Conservation (phyloP, 2,329 filamentous ascomycete species). For the Claviceps monticola region DNA sequence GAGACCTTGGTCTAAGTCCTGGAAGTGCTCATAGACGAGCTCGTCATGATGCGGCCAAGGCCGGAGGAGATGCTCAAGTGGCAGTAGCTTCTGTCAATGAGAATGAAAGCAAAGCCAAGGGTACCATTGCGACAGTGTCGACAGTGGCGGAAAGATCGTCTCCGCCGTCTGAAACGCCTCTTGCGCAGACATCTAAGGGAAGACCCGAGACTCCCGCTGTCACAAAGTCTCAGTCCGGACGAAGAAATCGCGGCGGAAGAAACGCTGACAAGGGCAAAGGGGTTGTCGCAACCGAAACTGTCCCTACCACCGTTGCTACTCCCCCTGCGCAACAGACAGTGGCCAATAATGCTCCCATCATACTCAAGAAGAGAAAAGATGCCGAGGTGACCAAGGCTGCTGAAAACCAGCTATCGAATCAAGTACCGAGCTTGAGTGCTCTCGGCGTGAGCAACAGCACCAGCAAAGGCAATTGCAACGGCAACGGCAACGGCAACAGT, state of each 20-base stretch:
- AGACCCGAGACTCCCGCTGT: slow-evolving; percentile 10
- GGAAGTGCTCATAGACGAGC: slow-evolving; percentile 48
- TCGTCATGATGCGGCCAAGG: slow-evolving; percentile 43
- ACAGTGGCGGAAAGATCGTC: not conserved
- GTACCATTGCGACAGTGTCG: slow-evolving; percentile 9
- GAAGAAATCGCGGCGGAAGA: slow-evolving; percentile 23
- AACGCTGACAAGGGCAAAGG: slow-evolving; percentile 24
- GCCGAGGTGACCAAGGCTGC: slow-evolving; percentile 11
- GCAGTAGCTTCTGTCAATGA: slow-evolving; percentile 21
- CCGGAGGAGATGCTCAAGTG: slow-evolving; percentile 32
- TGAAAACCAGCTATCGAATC: slow-evolving; percentile 1
- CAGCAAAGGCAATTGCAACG: not conserved
- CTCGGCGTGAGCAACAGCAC: slow-evolving; percentile 5
- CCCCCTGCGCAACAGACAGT: slow-evolving; percentile 12
- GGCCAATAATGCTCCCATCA: slow-evolving; percentile 22
- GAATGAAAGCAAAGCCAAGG: slow-evolving; percentile 7
- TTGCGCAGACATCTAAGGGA: slow-evolving; percentile 10
- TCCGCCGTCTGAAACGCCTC: slow-evolving; percentile 7
- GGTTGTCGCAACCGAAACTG: slow-evolving; percentile 14
- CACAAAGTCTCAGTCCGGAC: slow-evolving; percentile 15
- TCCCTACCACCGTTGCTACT: slow-evolving; percentile 7
- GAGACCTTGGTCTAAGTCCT: slow-evolving; percentile 50
- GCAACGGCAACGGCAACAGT: not conserved
- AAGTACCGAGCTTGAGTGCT: slow-evolving; percentile 1
- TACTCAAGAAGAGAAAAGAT: slow-evolving; percentile 29